A percentile compares a stretch with the other conserved stretches of the same genome.
phyloP scores from a whole-genome alignment of 345 rosid genomes.

The Raphanus raphanistrum region DNA sequence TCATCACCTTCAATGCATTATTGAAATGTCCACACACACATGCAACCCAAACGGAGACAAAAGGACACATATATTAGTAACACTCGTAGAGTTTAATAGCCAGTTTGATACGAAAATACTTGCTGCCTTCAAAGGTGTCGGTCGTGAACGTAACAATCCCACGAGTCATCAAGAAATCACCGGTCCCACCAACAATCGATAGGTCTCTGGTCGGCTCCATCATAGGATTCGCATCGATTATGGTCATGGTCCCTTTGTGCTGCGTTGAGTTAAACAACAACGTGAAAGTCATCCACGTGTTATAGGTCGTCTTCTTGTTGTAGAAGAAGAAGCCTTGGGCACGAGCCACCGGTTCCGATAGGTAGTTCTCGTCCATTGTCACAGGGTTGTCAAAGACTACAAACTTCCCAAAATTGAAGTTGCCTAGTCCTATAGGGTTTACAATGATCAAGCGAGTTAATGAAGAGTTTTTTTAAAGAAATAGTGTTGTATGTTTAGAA shows the following conservation, averaged over 20 bases:
- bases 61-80: neutral
- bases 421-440: slow-evolving; percentile 27
- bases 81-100: slow-evolving; percentile 24
- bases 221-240: slow-evolving; percentile 56
- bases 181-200: slow-evolving; percentile 63
- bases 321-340: slow-evolving; percentile 67
- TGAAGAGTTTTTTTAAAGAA: no score
- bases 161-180: slow-evolving; percentile 71
- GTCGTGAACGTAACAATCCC: slow-evolving; percentile 61
- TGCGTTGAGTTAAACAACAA: slow-evolving; percentile 58
- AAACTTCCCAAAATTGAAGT: slow-evolving; percentile 41
- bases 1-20: neutral
- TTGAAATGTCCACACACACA: slow-evolving; percentile 2
- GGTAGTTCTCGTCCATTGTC: slow-evolving; percentile 42
- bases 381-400: slow-evolving; percentile 58
- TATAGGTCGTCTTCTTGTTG: slow-evolving; percentile 39
- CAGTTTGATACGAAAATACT: slow-evolving; percentile 9
- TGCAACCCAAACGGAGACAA: neutral
- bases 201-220: slow-evolving; percentile 62
- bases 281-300: slow-evolving; percentile 51
- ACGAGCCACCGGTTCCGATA: slow-evolving; percentile 43
- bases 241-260: slow-evolving; percentile 52
- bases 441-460: no score
- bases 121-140: slow-evolving; percentile 17
- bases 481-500: no score